Conservation (phyloP, 2,329 filamentous ascomycete genomes). For the Trichoderma pleuroti region DNA sequence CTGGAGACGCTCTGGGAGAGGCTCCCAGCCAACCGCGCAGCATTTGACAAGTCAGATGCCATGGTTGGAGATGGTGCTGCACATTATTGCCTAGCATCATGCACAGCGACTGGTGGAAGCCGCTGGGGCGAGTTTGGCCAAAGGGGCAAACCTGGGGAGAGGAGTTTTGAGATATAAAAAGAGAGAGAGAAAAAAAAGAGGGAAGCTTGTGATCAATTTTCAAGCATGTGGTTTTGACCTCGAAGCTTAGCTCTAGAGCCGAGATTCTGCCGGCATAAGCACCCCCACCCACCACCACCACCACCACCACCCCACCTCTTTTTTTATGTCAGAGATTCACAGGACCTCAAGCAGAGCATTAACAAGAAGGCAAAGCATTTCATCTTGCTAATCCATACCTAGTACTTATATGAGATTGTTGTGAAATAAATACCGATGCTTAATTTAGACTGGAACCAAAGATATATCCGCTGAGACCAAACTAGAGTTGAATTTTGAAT, state of each 20-base stretch:
- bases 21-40: conserved; percentile 33
- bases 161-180: conserved; percentile 5
- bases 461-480: neutral
- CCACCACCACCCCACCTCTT: conserved; percentile 11
- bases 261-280: conserved; percentile 15
- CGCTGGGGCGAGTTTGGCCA: conserved; percentile 19
- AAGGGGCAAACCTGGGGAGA: conserved; percentile 10
- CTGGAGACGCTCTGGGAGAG: conserved; percentile 33
- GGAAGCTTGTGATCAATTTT: conserved; percentile 13
- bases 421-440: neutral
- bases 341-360: neutral
- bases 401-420: neutral
- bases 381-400: neutral
- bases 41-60: conserved; percentile 41
- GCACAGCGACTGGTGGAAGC: conserved; percentile 27
- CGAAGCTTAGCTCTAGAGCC: conserved; percentile 12
- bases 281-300: no score
- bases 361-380: neutral
- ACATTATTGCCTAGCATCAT: conserved; percentile 37
- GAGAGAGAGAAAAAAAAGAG: conserved; percentile 7
- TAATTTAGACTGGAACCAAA: neutral
- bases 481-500: neutral
- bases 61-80: conserved; percentile 35
- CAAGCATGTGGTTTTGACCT: conserved; percentile 19
- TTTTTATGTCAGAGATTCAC: conserved; percentile 8